A percentile compares a stretch with the other conserved stretches of the same genome.
Evolutionary conservation across 495 filamentous ascomycete genomes (phyloP).

Genomic region (Penicillium subrubescens): DNA sequence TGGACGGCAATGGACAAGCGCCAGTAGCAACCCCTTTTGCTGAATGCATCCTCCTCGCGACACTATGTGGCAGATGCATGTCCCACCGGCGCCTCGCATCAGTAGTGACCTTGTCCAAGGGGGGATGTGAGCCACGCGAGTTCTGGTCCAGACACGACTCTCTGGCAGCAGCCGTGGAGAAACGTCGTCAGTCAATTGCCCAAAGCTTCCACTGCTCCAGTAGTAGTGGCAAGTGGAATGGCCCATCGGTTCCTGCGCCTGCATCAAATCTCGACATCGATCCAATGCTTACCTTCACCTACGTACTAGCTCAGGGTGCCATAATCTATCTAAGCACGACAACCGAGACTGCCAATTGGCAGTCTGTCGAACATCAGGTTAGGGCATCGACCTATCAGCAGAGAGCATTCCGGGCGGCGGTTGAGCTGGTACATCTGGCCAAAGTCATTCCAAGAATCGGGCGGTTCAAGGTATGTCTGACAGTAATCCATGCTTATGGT

Average conservation of each 20-base stretch:
- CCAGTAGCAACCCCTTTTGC: not conserved
- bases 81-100: not conserved
- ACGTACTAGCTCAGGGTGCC: not conserved
- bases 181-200: not conserved
- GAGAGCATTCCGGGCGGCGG: not conserved
- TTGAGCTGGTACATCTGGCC: not conserved
- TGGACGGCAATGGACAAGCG: not conserved
- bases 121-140: slow-evolving; percentile 1
- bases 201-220: not conserved
- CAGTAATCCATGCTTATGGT: not conserved
- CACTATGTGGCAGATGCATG: not conserved
- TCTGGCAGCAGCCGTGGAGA: not conserved
- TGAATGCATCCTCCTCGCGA: slow-evolving; percentile 1
- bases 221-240: not conserved
- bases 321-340: not conserved
- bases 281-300: not conserved
- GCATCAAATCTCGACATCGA: slow-evolving; percentile 1
- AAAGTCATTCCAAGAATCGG: not conserved
- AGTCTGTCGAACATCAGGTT: slow-evolving; percentile 1
- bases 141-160: slow-evolving; percentile 1
- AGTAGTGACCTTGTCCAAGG: not conserved
- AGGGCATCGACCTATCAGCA: slow-evolving; percentile 1
- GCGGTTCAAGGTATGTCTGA: not conserved
- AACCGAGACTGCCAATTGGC: not conserved
- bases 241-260: not conserved